A percentile compares a stretch with the other conserved stretches of the same genome.
Conservation (phyloP, 2,329 filamentous ascomycete genomes). For the Fusarium sp. region DNA sequence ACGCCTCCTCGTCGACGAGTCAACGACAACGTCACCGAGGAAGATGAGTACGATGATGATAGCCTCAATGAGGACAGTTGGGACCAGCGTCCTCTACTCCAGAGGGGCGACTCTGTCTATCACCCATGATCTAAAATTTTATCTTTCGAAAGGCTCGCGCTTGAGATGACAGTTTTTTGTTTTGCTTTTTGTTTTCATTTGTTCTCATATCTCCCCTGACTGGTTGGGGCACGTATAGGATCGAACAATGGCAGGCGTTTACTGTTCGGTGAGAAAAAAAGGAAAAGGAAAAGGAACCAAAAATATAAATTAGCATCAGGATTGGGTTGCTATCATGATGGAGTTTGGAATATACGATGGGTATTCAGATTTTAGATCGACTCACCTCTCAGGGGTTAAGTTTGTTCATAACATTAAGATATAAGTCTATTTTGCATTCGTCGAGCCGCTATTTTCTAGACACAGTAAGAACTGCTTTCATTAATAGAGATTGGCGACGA, state of each 20-base stretch:
- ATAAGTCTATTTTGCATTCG: neutral
- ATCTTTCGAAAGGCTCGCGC: neutral
- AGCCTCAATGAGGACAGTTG: conserved; percentile 48
- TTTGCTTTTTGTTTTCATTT: conserved; percentile 25
- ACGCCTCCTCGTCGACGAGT: conserved; percentile 15
- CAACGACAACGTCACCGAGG: conserved; percentile 34
- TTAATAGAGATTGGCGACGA: neutral
- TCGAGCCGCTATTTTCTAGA: neutral
- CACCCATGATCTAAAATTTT: conserved; percentile 19
- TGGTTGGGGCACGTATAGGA: conserved; percentile 26
- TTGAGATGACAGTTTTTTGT: conserved; percentile 30
- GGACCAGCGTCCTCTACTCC: conserved; percentile 56
- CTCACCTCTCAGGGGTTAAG: neutral
- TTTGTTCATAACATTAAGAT: neutral
- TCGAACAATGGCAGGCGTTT: conserved; percentile 30
- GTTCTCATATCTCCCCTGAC: conserved; percentile 15
- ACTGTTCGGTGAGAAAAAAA: conserved; percentile 10
- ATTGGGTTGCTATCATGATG: conserved; percentile 6
- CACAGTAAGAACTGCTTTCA: accelerated
- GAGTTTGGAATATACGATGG: conserved; percentile 3
- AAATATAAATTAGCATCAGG: conserved; percentile 17
- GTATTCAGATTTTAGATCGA: neutral
- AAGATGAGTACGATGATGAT: conserved; percentile 46
- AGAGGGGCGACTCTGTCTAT: conserved; percentile 48
- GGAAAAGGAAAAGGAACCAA: conserved; percentile 12